Conservation (phyloP, 352 stramenopile species). For the Globisporangium spinosum region DNA sequence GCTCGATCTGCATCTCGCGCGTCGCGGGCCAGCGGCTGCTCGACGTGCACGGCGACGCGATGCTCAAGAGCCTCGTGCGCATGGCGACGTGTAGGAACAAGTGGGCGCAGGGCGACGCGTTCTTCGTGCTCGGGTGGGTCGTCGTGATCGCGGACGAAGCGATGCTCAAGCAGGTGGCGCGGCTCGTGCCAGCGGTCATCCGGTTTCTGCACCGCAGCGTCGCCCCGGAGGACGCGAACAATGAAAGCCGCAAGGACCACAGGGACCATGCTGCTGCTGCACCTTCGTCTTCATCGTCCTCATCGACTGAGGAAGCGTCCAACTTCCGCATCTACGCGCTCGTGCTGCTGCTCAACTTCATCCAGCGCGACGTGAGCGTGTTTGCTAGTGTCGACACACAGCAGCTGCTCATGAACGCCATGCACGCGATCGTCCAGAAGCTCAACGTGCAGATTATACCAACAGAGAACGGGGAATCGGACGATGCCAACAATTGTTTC, state of each 20-base stretch:
- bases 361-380: slow-evolving; percentile 42
- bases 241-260: background rate
- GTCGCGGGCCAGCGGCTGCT: slow-evolving; percentile 65
- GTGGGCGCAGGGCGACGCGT: slow-evolving; percentile 71
- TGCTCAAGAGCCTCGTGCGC: slow-evolving; percentile 37
- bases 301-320: slow-evolving; percentile 44
- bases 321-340: slow-evolving; percentile 72
- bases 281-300: slow-evolving; percentile 17
- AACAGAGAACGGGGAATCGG: background rate
- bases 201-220: slow-evolving; percentile 45
- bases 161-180: slow-evolving; percentile 31
- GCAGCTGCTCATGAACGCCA: slow-evolving; percentile 4
- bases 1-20: slow-evolving; percentile 67
- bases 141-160: slow-evolving; percentile 62
- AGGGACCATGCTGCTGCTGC: background rate
- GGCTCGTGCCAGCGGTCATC: slow-evolving; percentile 43
- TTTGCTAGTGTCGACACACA: slow-evolving; percentile 17
- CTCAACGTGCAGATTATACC: slow-evolving; percentile 1
- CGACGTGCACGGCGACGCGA: slow-evolving; percentile 32
- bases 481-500: slow-evolving; percentile 11
- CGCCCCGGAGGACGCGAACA: slow-evolving; percentile 5
- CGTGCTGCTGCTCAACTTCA: slow-evolving; percentile 73
- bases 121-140: slow-evolving; percentile 74
- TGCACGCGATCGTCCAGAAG: slow-evolving; percentile 14
- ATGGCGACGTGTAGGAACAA: slow-evolving; percentile 72